Evolutionary conservation across 129 eudicot species (phyloP), one percentile per base, ranked within the genome.

Genomic region (Artemisia tridentata): DNA sequence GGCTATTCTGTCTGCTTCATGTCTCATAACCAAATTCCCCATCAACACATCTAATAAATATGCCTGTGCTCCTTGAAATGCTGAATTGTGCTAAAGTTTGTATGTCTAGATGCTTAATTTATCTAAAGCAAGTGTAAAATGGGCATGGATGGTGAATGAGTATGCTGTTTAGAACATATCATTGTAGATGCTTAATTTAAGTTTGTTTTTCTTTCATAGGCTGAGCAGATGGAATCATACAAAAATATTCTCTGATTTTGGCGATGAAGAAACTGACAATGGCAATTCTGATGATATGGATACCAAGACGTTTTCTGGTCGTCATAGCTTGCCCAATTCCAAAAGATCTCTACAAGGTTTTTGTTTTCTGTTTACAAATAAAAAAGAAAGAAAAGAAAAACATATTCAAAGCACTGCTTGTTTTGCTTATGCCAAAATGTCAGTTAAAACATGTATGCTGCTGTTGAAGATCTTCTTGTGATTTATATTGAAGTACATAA

Each of bases 171-270:
- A 47, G 16, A 20, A 62, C 8, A 15, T 34, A 6, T 62, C 31
- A 27, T 31, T n/a, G 20, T 17, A 45, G 19, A n/a, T n/a, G n/a
- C n/a, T n/a, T n/a, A n/a, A n/a, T n/a, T n/a, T n/a, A n/a, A n/a
- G n/a, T n/a, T n/a, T n/a, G n/a, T 29, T 4, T 34, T 34, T 34
- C 5, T 34, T 75, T 50, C 17, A 68, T 88, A 95, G 99, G 81
- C 66, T 73, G 66, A 95, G 99, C 86, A 86, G 86, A 82, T 95
- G 99, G 99, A 88, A 91, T 76, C 97, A 90, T 80, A 90, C 99
- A 54, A 90, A 79, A 69, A 84, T 93, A 74, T 93, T 93, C 68
- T 90, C 97, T 16, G 99, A 92, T 63, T 81, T 84, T 72, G 96
- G 79, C 47, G 98, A 90, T 50, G 97, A 84, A 29, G 88, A 84